phyloP scores from a whole-genome alignment of 2,329 filamentous ascomycete genomes.

The Colletotrichum kahawae region DNA sequence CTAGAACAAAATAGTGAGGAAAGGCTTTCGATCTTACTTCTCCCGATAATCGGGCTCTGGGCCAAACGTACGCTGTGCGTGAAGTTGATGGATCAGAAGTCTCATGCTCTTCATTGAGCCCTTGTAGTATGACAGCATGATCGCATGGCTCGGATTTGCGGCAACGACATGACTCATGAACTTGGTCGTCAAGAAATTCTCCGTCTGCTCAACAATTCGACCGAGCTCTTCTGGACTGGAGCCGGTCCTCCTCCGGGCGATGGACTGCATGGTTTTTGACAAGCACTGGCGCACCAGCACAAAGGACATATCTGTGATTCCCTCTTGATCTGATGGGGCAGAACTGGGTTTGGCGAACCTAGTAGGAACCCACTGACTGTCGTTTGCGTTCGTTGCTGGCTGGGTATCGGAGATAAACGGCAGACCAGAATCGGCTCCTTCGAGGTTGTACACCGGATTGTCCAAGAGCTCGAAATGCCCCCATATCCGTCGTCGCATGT shows the following conservation, averaged over 20 bases:
- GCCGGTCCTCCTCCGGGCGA: background rate
- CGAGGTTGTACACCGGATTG: constrained; percentile 21
- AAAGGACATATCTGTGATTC: constrained; percentile 25
- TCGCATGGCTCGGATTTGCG: background rate
- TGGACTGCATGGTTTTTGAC: background rate
- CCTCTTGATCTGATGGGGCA: constrained; percentile 17
- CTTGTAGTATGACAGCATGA: background rate
- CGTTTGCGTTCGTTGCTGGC: constrained; percentile 19
- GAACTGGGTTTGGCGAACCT: constrained; percentile 21
- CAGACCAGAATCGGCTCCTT: constrained; percentile 22
- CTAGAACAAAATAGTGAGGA: background rate
- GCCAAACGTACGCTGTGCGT: background rate
- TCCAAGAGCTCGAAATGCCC: constrained; percentile 21
- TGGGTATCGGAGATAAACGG: constrained; percentile 14
- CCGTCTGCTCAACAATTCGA: constrained; percentile 5
- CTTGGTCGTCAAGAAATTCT: constrained; percentile 5
- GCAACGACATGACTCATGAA: constrained; percentile 10
- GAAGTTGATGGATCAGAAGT: background rate
- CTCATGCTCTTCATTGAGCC: background rate
- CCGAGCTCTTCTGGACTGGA: background rate
- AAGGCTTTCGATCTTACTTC: background rate
- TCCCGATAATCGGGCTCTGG: background rate
- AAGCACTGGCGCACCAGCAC: constrained; percentile 13
- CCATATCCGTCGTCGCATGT: constrained; percentile 13
- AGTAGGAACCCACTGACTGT: constrained; percentile 22